phyloP scores from a whole-genome alignment of 2,329 filamentous ascomycete genomes.

The Botrytis byssoidea region DNA sequence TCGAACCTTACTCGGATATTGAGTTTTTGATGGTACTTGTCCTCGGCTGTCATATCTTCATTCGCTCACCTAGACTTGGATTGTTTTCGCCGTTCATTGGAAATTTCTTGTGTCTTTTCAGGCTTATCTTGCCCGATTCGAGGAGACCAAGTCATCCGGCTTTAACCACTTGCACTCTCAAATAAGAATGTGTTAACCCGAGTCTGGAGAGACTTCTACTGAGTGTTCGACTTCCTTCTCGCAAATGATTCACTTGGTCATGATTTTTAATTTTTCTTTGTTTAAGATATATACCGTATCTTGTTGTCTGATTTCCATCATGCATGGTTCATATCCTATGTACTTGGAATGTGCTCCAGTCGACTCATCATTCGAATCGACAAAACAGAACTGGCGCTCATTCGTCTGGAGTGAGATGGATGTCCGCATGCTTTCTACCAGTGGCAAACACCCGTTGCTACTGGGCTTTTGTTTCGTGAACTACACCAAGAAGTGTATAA shows the following conservation, averaged over 20 bases:
- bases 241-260: not conserved
- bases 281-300: not conserved
- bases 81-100: not conserved
- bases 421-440: not conserved
- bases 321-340: not conserved
- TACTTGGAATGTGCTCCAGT: not conserved
- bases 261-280: not conserved
- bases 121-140: not conserved
- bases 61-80: not conserved
- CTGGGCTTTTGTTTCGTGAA: not conserved
- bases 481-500: not conserved
- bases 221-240: not conserved
- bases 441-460: not conserved
- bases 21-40: not conserved
- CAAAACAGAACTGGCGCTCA: not conserved
- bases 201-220: not conserved
- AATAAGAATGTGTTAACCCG: not conserved
- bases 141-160: not conserved
- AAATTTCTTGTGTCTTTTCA: not conserved
- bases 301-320: not conserved
- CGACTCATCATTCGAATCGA: not conserved
- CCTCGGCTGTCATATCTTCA: not conserved
- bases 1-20: too few species aligned
- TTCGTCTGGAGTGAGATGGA: not conserved
- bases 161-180: not conserved